A percentile compares a stretch with the other conserved stretches of the same genome.
Evolutionary conservation across 495 filamentous ascomycete genomes (phyloP).

Genomic region (Aspergillus homomorphus): DNA sequence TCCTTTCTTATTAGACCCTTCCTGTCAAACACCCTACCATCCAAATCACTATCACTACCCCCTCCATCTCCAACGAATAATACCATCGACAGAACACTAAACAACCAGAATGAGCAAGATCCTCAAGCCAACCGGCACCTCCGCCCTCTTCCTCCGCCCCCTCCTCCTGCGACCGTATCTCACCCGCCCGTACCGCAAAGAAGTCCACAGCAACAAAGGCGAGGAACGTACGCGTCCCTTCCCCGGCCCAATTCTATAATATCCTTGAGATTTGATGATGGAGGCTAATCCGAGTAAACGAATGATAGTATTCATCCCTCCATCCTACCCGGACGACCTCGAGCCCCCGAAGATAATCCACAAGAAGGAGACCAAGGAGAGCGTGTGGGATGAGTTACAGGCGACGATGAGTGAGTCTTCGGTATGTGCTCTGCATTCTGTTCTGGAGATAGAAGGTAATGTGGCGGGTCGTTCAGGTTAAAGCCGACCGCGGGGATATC

Average conservation of each 20-base stretch:
- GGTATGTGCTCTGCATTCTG: no score
- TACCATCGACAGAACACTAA: background rate
- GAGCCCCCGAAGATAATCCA: conserved; percentile 15
- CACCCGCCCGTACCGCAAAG: conserved; percentile 13
- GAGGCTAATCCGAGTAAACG: background rate
- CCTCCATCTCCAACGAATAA: no score
- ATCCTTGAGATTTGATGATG: background rate
- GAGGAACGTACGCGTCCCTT: conserved; percentile 13
- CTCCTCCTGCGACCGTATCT: background rate
- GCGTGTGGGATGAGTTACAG: conserved; percentile 18
- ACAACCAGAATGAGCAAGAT: background rate
- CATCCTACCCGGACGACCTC: conserved; percentile 21
- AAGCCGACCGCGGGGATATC: conserved; percentile 23
- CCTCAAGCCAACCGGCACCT: background rate
- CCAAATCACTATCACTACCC: background rate
- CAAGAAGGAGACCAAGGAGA: conserved; percentile 4
- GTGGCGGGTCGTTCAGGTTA: conserved; percentile 13
- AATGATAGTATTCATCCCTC: conserved; percentile 16
- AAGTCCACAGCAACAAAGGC: conserved; percentile 14
- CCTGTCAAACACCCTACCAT: background rate
- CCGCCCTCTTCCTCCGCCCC: conserved; percentile 9
- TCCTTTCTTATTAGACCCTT: no score
- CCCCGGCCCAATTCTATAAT: background rate
- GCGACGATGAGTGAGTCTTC: conserved; percentile 24
- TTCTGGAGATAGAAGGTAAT: no score